These are phyloP conservation scores for Adansonia grandidieri DNA, from an alignment of 441 rosid genomes.

Conservation along the genomic window DNA sequence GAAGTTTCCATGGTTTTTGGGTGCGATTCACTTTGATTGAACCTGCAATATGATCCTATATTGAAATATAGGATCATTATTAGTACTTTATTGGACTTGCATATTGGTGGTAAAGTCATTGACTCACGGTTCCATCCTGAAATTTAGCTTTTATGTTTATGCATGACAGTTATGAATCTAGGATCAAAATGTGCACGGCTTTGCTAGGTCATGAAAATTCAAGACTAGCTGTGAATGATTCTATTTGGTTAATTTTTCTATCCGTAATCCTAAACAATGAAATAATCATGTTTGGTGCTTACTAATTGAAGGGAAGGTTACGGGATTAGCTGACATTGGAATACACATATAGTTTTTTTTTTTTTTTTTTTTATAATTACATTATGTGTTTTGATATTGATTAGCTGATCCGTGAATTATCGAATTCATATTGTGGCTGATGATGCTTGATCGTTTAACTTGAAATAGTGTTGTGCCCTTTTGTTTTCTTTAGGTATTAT, in stretches of 20 bases:
- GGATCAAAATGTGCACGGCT: not conserved
- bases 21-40: not conserved
- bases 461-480: not conserved
- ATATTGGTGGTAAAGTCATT: not conserved
- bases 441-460: not conserved
- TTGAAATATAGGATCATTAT: not conserved
- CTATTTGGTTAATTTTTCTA: not conserved
- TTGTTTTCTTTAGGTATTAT: not conserved
- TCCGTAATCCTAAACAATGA: not conserved
- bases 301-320: not conserved
- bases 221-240: not conserved
- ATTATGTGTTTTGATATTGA: not conserved
- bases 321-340: not conserved
- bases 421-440: not conserved
- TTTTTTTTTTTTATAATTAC: not conserved
- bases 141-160: not conserved
- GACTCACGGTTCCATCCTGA: not conserved
- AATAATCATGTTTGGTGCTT: not conserved
- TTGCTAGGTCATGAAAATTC: not conserved
- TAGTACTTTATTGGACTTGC: not conserved
- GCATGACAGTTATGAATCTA: not conserved
- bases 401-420: not conserved
- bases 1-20: not conserved
- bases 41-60: slow-evolving; percentile 9
- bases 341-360: not conserved